Percentiles rank a stretch among this genome's conserved stretches.
Evolutionary conservation across 306 rosid genomes (phyloP).

Genomic region (Geum urbanum): DNA sequence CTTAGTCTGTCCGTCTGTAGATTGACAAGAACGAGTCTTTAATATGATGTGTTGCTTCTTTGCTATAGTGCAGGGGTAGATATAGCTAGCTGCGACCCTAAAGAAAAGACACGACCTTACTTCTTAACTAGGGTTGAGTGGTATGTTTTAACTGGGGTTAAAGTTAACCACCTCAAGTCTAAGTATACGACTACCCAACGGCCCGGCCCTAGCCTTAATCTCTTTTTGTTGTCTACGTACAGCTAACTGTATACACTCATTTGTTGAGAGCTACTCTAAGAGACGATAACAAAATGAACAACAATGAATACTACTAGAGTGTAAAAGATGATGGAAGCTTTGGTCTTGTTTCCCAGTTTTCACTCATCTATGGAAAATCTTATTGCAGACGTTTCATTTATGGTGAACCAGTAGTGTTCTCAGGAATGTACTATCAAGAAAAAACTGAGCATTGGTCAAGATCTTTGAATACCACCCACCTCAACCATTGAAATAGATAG

Average conservation of each 20-base stretch:
- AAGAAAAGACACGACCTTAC: conserved; percentile 46
- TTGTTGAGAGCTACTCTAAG: neutral
- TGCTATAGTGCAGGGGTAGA: conserved; percentile 31
- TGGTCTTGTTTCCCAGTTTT: conserved; percentile 9
- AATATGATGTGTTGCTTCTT: conserved; percentile 49
- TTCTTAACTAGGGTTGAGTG: conserved; percentile 21
- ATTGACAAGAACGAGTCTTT: conserved; percentile 60
- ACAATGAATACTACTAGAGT: neutral
- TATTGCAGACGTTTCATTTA: conserved; percentile 56
- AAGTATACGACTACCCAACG: neutral
- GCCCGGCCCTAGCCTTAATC: no score
- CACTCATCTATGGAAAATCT: conserved; percentile 34
- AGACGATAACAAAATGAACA: neutral
- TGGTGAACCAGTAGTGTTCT: conserved; percentile 30
- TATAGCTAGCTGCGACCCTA: conserved; percentile 7
- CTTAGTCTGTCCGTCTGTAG: conserved; percentile 56
- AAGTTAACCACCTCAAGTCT: conserved; percentile 50
- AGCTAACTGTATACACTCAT: neutral
- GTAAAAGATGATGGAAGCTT: neutral
- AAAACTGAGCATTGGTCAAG: conserved; percentile 40
- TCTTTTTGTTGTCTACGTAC: no score
- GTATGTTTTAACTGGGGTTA: conserved; percentile 5
- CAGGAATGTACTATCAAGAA: conserved; percentile 46
- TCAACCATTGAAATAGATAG: neutral
- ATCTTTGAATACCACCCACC: conserved; percentile 28